Evolutionary conservation across 2,329 filamentous ascomycete species (phyloP), one percentile per base, ranked within the genome.

Genomic region (Cladosporium sphaerospermum): DNA sequence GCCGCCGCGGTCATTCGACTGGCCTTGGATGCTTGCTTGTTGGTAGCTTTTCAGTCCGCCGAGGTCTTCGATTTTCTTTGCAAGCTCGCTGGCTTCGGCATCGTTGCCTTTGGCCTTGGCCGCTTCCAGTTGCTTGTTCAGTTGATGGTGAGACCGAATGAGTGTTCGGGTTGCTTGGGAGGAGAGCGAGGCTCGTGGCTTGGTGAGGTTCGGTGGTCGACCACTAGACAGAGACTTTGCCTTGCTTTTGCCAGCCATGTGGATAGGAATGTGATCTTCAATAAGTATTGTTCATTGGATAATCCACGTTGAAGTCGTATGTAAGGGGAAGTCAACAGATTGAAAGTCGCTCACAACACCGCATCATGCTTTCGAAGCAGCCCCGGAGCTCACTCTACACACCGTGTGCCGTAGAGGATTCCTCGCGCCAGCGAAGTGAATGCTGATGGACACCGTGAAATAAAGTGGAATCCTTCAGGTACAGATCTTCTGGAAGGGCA

Each of bases 11-110:
- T 79, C 75, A 32, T 72, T 71, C 3, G 79, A 79, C 63, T 85
- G 82, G 0, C 82, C 82, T 46, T 78, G 75, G 56, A 79, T 81
- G 68, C 81, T 84, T 44, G 82, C 82, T 43, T 76, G 72, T 64
- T 85, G 82, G 59, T 85, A 85, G 19, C 71, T 73, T 58, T 79
- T 70, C 49, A 85, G 66, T 0, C 82, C 82, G 7, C 82, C 82
- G 47, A 78, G 74, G n/a, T 71, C 69, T 18, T 76, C 70, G 53
- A 85, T 80, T 50, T 78, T 69, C 14, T 65, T 63, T 52, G 76
- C 69, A 11, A 84, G 65, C 13, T 69, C 64, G 32, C 65, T 61
- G 18, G 75, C 73, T 31, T 69, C 63, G 14, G 63, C 62, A 14
- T 55, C 52, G 52, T 79, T 70, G 34, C 70, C 69, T 28, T 69